phyloP scores from a whole-genome alignment of 345 rosid genomes.

The Aquilaria sinensis region DNA sequence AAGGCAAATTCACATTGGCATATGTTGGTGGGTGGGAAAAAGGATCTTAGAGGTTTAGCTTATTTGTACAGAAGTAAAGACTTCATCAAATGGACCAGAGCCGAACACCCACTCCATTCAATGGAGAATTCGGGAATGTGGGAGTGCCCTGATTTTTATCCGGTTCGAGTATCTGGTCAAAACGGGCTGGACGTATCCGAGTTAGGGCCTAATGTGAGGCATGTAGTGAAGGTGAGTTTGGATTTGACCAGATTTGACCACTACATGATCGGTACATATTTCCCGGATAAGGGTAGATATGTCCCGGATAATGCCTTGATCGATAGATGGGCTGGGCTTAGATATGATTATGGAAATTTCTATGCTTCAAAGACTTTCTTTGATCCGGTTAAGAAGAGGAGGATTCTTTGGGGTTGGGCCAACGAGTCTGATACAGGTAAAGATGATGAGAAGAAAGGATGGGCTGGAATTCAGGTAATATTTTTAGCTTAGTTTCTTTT shows the following conservation, averaged over 20 bases:
- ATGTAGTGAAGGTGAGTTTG: constrained; percentile 67
- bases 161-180: constrained; percentile 26
- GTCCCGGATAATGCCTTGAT: constrained; percentile 34
- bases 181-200: constrained; percentile 42
- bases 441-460: constrained; percentile 45
- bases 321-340: constrained; percentile 72
- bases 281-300: constrained; percentile 34
- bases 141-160: constrained; percentile 91
- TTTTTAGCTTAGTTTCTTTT: too few relatives aligned
- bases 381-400: constrained; percentile 38
- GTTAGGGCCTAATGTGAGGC: constrained; percentile 27
- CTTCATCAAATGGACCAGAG: constrained; percentile 55
- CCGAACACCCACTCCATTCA: constrained; percentile 54
- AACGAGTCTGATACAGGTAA: constrained; percentile 51
- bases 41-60: constrained; percentile 47
- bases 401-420: constrained; percentile 81
- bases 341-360: constrained; percentile 73
- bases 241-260: constrained; percentile 66
- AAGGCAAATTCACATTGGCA: constrained; percentile 48
- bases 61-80: constrained; percentile 59
- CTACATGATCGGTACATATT: constrained; percentile 57
- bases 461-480: constrained; percentile 83
- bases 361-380: constrained; percentile 91
- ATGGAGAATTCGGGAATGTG: constrained; percentile 46
- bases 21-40: constrained; percentile 40